These are phyloP conservation scores for Ochetophila trinervis DNA, from an alignment of 306 rosid genomes.

Conservation along the genomic window DNA sequence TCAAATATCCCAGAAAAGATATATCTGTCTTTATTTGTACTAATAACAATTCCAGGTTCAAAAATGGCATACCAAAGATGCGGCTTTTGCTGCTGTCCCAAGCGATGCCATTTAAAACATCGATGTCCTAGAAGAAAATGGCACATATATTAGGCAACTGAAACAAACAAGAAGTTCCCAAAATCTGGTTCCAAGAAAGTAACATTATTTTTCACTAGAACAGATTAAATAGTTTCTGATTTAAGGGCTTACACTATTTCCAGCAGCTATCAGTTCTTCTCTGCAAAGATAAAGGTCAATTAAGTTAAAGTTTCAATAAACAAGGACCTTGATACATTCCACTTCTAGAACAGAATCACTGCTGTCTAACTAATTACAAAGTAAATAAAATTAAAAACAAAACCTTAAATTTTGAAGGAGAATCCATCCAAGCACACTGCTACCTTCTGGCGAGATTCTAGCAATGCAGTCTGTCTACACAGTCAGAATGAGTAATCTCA, in stretches of 20 bases:
- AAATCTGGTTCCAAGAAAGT: neutral
- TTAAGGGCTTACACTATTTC: conserved; percentile 54
- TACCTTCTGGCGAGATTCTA: conserved; percentile 65
- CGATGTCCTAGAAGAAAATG: conserved; percentile 40
- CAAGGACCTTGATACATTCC: conserved; percentile 5
- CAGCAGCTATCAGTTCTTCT: conserved; percentile 39
- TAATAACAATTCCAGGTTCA: too few relatives aligned
- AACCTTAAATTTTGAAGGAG: conserved; percentile 77
- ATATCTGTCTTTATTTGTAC: too few relatives aligned
- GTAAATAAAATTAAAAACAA: conserved; percentile 1
- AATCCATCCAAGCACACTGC: conserved; percentile 80
- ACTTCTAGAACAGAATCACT: neutral
- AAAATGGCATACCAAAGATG: conserved; percentile 56
- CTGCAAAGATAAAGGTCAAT: conserved; percentile 39
- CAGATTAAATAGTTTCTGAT: conserved; percentile 1
- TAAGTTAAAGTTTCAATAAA: conserved; percentile 14
- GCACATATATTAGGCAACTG: conserved; percentile 10
- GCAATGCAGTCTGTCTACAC: conserved; percentile 84
- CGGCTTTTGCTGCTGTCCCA: conserved; percentile 64
- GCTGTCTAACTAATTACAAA: neutral
- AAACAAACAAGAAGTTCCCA: neutral
- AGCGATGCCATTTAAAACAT: conserved; percentile 91
- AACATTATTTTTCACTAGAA: neutral
- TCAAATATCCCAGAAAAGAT: too few relatives aligned
- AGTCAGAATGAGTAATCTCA: conserved; percentile 22